Percentiles rank a stretch among this genome's conserved stretches.
These are phyloP conservation scores for Hanseniaspora guilliermondii DNA, from an alignment of 805 yeast species.

Conservation along the genomic window DNA sequence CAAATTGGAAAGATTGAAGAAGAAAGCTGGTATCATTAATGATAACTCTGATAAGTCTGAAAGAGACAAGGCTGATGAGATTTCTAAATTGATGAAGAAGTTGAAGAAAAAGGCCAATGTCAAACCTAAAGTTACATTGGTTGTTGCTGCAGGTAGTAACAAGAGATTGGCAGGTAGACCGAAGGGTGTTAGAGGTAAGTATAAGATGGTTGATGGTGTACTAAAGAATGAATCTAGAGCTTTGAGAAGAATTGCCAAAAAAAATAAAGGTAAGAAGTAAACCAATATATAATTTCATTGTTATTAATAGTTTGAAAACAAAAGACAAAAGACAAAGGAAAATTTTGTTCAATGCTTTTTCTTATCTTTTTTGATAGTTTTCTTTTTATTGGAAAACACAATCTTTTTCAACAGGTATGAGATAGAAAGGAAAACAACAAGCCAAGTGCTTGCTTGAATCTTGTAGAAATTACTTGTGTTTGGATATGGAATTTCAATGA, in stretches of 20 bases:
- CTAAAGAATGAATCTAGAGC: conserved; percentile 97
- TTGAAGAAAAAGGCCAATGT: conserved; percentile 55
- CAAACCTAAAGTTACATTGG: conserved; percentile 76
- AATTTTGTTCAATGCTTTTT: background rate
- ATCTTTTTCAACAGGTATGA: conserved; percentile 26
- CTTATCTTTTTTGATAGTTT: background rate
- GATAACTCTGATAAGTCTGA: conserved; percentile 82
- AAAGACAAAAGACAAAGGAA: background rate
- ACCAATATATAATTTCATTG: background rate
- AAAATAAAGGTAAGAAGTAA: conserved; percentile 38
- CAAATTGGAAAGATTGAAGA: conserved; percentile 76
- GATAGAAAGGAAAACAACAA: conserved; percentile 28
- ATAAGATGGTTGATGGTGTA: conserved; percentile 98
- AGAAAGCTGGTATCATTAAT: conserved; percentile 82
- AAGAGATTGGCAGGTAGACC: conserved; percentile 90
- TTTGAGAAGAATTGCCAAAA: conserved; percentile 76
- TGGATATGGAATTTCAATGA: conserved; percentile 32
- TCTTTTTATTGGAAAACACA: background rate
- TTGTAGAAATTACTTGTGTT: conserved; percentile 23
- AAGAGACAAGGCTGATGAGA: conserved; percentile 88
- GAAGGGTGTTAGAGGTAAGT: conserved; percentile 89
- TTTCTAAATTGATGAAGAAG: conserved; percentile 71
- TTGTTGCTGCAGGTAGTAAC: conserved; percentile 76
- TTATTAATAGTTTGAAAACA: background rate
- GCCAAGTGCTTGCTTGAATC: conserved; percentile 30